These are phyloP conservation scores for Ceratobasidium sp. DNA, from an alignment of 1,284 basidiomycete genomes.

Conservation along the genomic window DNA sequence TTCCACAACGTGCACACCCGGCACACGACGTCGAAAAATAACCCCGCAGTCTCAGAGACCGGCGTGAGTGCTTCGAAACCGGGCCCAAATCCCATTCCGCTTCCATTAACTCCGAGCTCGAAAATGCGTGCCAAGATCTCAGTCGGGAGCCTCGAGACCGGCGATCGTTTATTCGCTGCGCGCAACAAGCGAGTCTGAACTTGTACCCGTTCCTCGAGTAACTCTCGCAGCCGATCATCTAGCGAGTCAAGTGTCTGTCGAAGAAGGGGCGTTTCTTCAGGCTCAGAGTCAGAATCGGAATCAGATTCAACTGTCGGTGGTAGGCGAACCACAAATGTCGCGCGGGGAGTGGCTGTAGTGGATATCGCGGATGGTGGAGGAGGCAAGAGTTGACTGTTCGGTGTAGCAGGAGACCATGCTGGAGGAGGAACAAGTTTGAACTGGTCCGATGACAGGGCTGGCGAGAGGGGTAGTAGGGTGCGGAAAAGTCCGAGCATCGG, in stretches of 20 bases:
- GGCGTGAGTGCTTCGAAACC: neutral
- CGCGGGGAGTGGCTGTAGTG: conserved; percentile 17
- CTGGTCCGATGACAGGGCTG: conserved; percentile 30
- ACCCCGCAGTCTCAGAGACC: conserved; percentile 11
- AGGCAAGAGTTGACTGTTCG: conserved; percentile 13
- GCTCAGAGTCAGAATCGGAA: conserved; percentile 2
- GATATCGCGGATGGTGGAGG: conserved; percentile 28
- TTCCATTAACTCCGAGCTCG: conserved; percentile 11
- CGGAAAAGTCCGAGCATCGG: conserved; percentile 31
- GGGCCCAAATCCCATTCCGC: neutral
- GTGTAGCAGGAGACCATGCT: conserved; percentile 26
- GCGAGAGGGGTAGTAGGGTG: conserved; percentile 26
- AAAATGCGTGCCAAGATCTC: conserved; percentile 32
- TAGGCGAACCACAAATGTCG: neutral
- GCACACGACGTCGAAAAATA: conserved; percentile 30
- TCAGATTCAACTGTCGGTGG: conserved; percentile 6
- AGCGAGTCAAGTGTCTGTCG: conserved; percentile 26
- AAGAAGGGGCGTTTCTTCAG: conserved; percentile 27
- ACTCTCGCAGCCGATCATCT: conserved; percentile 12
- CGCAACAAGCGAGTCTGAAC: conserved; percentile 29
- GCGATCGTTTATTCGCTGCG: conserved; percentile 21
- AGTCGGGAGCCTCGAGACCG: conserved; percentile 14
- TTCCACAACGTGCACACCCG: conserved; percentile 34
- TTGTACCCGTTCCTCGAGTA: conserved; percentile 22
- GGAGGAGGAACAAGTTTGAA: conserved; percentile 17